phyloP scores from a whole-genome alignment of 2,329 filamentous ascomycete genomes.

The Juglanconis oblonga region DNA sequence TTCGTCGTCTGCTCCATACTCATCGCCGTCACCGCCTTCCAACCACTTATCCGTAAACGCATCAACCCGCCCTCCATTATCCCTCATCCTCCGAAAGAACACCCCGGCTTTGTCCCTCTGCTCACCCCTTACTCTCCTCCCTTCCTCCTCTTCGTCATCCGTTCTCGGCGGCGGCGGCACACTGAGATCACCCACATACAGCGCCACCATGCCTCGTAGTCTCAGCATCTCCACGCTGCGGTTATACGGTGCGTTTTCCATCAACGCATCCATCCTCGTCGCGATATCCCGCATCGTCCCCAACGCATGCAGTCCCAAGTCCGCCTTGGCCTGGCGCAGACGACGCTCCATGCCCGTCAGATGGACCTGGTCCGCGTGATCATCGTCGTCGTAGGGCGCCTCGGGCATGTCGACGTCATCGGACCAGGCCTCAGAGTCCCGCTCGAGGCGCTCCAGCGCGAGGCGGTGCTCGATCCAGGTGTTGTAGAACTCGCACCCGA shows the following conservation, averaged over 20 bases:
- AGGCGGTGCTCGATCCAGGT: slow-evolving; percentile 57
- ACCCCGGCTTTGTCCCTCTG: slow-evolving; percentile 35
- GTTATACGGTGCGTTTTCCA: slow-evolving; percentile 68
- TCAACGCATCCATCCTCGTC: slow-evolving; percentile 65
- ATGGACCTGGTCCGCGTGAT: slow-evolving; percentile 20
- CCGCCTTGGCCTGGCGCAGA: slow-evolving; percentile 33
- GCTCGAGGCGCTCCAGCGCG: slow-evolving; percentile 37
- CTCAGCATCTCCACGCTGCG: slow-evolving; percentile 64
- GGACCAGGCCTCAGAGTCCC: slow-evolving; percentile 30
- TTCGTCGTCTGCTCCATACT: slow-evolving; percentile 24
- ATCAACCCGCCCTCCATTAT: slow-evolving; percentile 30
- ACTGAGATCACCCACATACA: slow-evolving; percentile 72
- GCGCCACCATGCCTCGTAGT: slow-evolving; percentile 68
- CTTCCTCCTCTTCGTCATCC: slow-evolving; percentile 27
- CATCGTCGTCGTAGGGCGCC: slow-evolving; percentile 20
- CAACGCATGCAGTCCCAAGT: slow-evolving; percentile 50
- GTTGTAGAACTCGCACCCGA: slow-evolving; percentile 78
- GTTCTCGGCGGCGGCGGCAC: slow-evolving; percentile 37
- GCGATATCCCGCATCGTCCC: slow-evolving; percentile 61
- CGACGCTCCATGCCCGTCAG: slow-evolving; percentile 21
- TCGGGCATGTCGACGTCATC: slow-evolving; percentile 29
- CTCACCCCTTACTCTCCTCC: slow-evolving; percentile 28
- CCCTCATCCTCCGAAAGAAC: slow-evolving; percentile 36
- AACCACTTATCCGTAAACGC: slow-evolving; percentile 29
- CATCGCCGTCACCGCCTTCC: slow-evolving; percentile 24